Conservation (phyloP, 2,329 filamentous ascomycete species). For the Colletotrichum gigasporum region DNA sequence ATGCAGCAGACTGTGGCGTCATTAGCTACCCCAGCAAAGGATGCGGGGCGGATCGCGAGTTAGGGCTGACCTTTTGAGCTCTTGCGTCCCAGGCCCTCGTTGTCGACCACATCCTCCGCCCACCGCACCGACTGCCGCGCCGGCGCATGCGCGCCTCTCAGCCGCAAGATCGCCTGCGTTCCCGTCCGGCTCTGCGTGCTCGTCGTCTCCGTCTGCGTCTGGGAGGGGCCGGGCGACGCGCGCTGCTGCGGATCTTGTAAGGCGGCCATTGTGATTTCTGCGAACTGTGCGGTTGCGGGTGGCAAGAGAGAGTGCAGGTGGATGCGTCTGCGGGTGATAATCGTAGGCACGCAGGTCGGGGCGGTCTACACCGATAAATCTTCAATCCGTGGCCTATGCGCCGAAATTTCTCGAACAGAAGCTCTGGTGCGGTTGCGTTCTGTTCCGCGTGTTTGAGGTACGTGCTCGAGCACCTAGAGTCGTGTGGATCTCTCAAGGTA, state of each 20-base stretch:
- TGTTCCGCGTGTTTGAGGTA: background rate
- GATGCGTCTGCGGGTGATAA: constrained; percentile 33
- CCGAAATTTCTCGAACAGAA: constrained; percentile 19
- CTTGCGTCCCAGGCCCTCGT: constrained; percentile 93
- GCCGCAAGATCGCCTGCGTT: constrained; percentile 55
- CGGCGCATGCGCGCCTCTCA: constrained; percentile 58
- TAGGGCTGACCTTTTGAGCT: constrained; percentile 86
- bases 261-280: constrained; percentile 25
- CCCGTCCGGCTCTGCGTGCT: constrained; percentile 39
- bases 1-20: constrained; percentile 88
- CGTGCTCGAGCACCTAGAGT: background rate
- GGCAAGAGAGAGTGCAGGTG: constrained; percentile 18
- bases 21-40: background rate
- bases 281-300: background rate
- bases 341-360: background rate
- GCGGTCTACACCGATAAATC: background rate
- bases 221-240: constrained; percentile 42
- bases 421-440: background rate
- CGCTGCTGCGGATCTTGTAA: constrained; percentile 41
- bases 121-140: constrained; percentile 79
- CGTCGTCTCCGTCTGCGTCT: constrained; percentile 44
- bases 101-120: constrained; percentile 94
- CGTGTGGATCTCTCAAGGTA: constrained; percentile 9
- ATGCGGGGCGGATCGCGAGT: background rate
- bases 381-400: background rate